phyloP scores from a whole-genome alignment of 345 rosid species.

The Gossypium thurberi region DNA sequence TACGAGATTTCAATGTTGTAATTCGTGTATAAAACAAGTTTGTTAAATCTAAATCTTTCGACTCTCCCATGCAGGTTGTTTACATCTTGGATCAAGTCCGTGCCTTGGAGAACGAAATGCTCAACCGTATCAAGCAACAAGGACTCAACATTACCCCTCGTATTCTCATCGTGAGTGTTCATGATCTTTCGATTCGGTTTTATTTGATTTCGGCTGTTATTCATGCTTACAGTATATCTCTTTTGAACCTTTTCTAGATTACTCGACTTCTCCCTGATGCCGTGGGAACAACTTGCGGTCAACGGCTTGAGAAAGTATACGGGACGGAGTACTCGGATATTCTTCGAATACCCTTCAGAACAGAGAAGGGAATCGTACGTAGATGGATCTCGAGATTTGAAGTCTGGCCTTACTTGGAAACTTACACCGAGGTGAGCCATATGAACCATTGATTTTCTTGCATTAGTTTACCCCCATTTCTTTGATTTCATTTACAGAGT shows the following conservation, averaged over 20 bases:
- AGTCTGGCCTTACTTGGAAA: slow-evolving; percentile 96
- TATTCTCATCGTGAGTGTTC: slow-evolving; percentile 63
- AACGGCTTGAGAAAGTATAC: slow-evolving; percentile 77
- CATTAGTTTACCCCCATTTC: neutral
- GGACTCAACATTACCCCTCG: slow-evolving; percentile 83
- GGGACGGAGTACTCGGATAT: slow-evolving; percentile 74
- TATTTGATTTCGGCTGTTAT: neutral
- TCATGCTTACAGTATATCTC: slow-evolving; percentile 12
- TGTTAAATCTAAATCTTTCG: neutral
- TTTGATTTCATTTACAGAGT: neutral
- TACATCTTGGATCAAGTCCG: slow-evolving; percentile 98
- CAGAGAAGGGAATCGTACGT: slow-evolving; percentile 72
- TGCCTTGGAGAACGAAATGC: slow-evolving; percentile 86
- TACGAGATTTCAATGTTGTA: neutral
- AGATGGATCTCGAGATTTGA: slow-evolving; percentile 91
- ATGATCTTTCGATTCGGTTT: neutral
- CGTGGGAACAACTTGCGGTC: slow-evolving; percentile 84
- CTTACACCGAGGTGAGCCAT: slow-evolving; percentile 63
- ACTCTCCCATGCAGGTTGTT: slow-evolving; percentile 47
- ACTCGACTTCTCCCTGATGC: slow-evolving; percentile 93
- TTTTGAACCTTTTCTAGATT: slow-evolving; percentile 36
- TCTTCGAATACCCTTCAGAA: slow-evolving; percentile 80
- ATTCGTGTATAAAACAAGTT: too few species aligned
- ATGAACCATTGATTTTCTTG: neutral
- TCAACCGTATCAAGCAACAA: slow-evolving; percentile 77